Evolutionary conservation across 2,329 filamentous ascomycete genomes (phyloP).

Genomic region (Corynespora cassiicola): DNA sequence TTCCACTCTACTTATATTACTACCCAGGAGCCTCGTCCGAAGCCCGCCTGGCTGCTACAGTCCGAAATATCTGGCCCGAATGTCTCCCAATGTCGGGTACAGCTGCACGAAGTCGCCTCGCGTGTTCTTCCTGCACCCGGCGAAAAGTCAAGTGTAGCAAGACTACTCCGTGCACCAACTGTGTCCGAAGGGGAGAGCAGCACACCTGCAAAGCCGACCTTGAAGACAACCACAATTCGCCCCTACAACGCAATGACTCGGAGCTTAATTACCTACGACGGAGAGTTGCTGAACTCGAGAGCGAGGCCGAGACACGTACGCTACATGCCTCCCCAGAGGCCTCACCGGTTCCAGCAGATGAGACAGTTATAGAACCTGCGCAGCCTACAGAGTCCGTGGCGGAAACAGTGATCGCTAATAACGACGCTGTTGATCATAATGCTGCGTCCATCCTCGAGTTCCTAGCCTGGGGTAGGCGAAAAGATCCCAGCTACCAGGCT

Average conservation of each 20-base stretch:
- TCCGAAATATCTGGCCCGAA: too few relatives aligned
- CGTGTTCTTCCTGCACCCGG: constrained; percentile 33
- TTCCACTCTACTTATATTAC: too few relatives aligned
- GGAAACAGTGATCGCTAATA: too few relatives aligned
- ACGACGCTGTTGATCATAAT: constrained; percentile 46
- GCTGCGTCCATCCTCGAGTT: constrained; percentile 56
- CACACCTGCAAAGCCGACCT: too few relatives aligned
- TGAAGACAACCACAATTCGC: too few relatives aligned
- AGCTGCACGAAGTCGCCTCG: constrained; percentile 19
- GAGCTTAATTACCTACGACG: constrained; percentile 23
- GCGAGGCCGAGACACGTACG: constrained; percentile 11
- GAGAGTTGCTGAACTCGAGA: constrained; percentile 30
- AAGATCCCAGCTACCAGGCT: constrained; percentile 36
- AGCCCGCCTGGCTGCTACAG: too few relatives aligned
- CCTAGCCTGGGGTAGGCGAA: constrained; percentile 55
- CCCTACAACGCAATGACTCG: constrained; percentile 1
- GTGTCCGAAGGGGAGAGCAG: constrained; percentile 38
- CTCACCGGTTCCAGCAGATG: too few relatives aligned
- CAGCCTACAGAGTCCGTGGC: too few relatives aligned
- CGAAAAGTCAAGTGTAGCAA: constrained; percentile 49
- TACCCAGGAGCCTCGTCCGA: too few relatives aligned
- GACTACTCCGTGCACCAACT: constrained; percentile 48
- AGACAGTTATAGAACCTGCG: too few relatives aligned
- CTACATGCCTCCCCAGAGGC: too few relatives aligned
- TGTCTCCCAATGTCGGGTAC: too few relatives aligned